Base-by-base conservation (phyloP, 495 filamentous ascomycete genomes). In the Aspergillus indologenus region DNA sequence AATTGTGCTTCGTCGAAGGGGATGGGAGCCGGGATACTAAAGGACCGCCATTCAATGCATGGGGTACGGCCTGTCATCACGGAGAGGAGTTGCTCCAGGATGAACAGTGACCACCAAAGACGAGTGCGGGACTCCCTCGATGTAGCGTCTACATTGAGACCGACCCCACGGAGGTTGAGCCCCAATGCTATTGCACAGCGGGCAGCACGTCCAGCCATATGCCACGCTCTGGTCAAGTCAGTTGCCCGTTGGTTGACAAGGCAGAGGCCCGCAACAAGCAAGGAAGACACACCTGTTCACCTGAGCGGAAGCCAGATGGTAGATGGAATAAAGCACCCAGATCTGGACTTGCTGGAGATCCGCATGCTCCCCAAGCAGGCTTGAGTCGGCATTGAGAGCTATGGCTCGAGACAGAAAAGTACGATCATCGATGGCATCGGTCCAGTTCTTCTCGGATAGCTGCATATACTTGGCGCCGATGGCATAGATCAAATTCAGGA, bases 401-500 rank as follows among this genome's bases (percentile, higher is more conserved):
- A 45, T 17, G 0, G 57, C 34, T 8, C 57, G 11, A 2, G 57
- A 42, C 15, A 53, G 42, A 22, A 50, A 59, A 9, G 45, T 11
- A 0, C 46, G 57, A n/a, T 53, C 45, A 45, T 53, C 50, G 56
- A 49, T 31, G 71, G 20, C 66, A 40, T 40, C 67, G 40, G 60
- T 69, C 77, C 75, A 80, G 29, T 71, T 65, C 15, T 69, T 73
- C 56, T 74, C 70, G 0, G 63, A 65, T 12, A 85, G 71, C 55
- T 81, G 75, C 18, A 75, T 74, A 61, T 83, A 80, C 44, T 77
- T 77, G 4, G 83, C 76, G 6, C 75, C 78, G 61, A 87, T 85
- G 15, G 85, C 85, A 62, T 87, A 85, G 31, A 87, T 75, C 20
- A 84, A 62, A 62, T 88, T 88, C 20, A 87, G 51, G 26, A 81